Evolutionary conservation across 805 yeast species (phyloP).

Genomic region (Metschnikowia noctiluminum): DNA sequence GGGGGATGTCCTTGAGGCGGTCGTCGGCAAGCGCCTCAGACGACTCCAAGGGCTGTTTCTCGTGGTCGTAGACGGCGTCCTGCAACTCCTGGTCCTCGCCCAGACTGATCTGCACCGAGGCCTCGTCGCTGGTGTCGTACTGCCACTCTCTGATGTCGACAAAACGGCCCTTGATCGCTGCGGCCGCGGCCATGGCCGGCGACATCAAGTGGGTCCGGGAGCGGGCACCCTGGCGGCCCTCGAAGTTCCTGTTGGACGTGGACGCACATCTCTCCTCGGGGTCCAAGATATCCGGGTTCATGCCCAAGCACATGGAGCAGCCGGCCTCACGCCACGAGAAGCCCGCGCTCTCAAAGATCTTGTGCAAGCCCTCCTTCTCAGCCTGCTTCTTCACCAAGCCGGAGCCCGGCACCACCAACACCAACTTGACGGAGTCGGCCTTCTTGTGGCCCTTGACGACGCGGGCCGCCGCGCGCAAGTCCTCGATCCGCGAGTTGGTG

Average conservation of each 20-base stretch:
- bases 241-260: conserved; percentile 97
- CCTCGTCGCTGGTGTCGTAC: conserved; percentile 56
- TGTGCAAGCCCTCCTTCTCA: conserved; percentile 90
- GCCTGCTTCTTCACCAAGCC: conserved; percentile 93
- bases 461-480: conserved; percentile 89
- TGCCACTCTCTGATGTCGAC: conserved; percentile 84
- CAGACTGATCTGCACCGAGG: conserved; percentile 47
- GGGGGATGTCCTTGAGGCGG: conserved; percentile 61
- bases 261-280: conserved; percentile 99
- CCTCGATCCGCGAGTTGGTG: conserved; percentile 97
- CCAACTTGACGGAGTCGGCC: conserved; percentile 77
- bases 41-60: conserved; percentile 57
- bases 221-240: conserved; percentile 97
- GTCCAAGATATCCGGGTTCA: conserved; percentile 95
- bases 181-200: conserved; percentile 99
- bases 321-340: conserved; percentile 99
- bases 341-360: conserved; percentile 86
- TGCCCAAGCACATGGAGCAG: conserved; percentile 98
- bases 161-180: conserved; percentile 87
- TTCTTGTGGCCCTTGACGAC: conserved; percentile 88
- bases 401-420: conserved; percentile 95
- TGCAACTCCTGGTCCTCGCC: conserved; percentile 55
- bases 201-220: conserved; percentile 97
- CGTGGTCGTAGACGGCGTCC: conserved; percentile 68
- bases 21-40: conserved; percentile 48